Percentiles rank a stretch among this genome's conserved stretches.
These are phyloP conservation scores for Mycena rebaudengoi DNA, from an alignment of 768 basidiomycete species.

Conservation along the genomic window DNA sequence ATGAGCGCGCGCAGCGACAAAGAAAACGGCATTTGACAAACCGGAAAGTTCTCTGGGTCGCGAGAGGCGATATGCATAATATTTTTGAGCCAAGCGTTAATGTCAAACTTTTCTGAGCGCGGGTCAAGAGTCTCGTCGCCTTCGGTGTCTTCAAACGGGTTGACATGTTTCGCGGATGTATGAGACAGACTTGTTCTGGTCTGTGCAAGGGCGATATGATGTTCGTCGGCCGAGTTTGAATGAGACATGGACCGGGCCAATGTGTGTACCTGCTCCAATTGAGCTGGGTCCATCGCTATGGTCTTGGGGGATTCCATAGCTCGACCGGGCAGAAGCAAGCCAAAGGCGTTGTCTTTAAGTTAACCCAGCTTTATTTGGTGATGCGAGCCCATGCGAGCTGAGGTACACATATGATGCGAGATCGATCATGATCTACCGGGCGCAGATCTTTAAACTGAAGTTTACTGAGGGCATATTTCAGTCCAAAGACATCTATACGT, in stretches of 20 bases:
- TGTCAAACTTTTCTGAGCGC: conserved; percentile 43
- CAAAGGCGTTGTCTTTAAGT: too few relatives aligned
- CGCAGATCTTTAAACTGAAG: too few relatives aligned
- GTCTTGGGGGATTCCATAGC: too few relatives aligned
- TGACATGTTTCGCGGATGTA: conserved; percentile 8
- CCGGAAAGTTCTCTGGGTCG: conserved; percentile 35
- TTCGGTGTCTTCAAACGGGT: conserved; percentile 36
- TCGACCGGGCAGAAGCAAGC: too few relatives aligned
- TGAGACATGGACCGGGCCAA: conserved; percentile 17
- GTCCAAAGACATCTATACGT: too few relatives aligned
- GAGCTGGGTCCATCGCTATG: too few relatives aligned
- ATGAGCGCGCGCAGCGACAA: background rate
- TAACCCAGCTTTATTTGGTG: too few relatives aligned
- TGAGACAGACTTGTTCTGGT: background rate
- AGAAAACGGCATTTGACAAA: background rate
- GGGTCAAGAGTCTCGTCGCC: conserved; percentile 44
- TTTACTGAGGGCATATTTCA: too few relatives aligned
- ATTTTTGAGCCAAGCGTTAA: conserved; percentile 40
- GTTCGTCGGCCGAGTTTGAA: background rate
- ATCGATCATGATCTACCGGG: too few relatives aligned
- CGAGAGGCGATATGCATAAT: conserved; percentile 35
- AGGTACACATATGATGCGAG: too few relatives aligned
- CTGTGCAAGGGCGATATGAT: background rate
- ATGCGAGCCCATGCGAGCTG: too few relatives aligned
- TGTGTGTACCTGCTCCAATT: conserved; percentile 2